Conservation (phyloP, 2,329 filamentous ascomycete species). For the Beauveria pseudobassiana region DNA sequence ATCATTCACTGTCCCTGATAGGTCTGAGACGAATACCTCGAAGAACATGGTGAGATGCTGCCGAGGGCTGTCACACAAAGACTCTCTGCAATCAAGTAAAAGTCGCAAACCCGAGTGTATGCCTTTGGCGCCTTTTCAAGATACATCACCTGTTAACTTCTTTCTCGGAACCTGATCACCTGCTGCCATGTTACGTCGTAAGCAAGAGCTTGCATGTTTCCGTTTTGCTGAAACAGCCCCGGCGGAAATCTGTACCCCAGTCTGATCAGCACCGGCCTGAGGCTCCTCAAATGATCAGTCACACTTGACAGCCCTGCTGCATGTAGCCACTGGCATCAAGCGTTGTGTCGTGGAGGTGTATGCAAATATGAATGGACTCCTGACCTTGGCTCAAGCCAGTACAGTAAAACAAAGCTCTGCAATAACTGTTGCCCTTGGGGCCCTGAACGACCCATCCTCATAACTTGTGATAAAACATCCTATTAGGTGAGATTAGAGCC, state of each 20-base stretch:
- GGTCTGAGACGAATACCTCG: neutral
- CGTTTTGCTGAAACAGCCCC: neutral
- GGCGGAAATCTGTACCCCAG: neutral
- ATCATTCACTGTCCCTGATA: neutral
- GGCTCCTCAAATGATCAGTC: too few species aligned
- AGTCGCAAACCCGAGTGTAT: neutral
- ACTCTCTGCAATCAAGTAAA: neutral
- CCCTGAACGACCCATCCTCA: too few species aligned
- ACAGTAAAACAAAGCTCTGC: too few species aligned
- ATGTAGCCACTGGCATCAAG: neutral
- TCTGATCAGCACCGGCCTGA: neutral
- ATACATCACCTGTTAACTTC: neutral
- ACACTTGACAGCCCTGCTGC: neutral
- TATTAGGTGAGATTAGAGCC: too few species aligned
- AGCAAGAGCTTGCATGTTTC: neutral
- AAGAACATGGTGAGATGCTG: too few species aligned
- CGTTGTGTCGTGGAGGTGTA: neutral
- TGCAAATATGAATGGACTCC: too few species aligned
- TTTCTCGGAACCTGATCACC: neutral
- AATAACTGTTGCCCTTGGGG: too few species aligned
- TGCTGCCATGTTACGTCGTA: neutral
- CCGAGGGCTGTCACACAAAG: neutral
- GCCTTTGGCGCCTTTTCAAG: neutral
- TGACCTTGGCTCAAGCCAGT: too few species aligned
- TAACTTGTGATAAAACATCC: too few species aligned